Base-by-base conservation (phyloP, 257 asterid genomes). In the Solanum pimpinellifolium region DNA sequence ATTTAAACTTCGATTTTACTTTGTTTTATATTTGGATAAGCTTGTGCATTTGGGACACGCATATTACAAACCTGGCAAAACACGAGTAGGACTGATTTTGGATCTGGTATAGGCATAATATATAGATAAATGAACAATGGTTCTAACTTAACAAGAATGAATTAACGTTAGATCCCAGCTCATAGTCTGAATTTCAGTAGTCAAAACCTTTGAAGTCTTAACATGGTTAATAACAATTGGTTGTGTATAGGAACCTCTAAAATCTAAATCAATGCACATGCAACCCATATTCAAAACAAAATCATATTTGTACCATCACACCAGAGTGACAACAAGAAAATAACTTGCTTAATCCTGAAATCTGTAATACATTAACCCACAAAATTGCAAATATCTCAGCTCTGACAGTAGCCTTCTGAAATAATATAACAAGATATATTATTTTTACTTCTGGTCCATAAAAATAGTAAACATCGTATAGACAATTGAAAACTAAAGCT, bases 401-500 rank as follows among this genome's bases (percentile, higher is more conserved):
- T 31, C 69, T 31, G 69, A 29, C 46, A 49, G 85, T 49, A 49
- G 46, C 85, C 44, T 29, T 31, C 14, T 18, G 7, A 31, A 81
- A 6, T 27, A 80, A 80, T 49, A 29, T 4, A 18, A 80, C 6
- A 16, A 18, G 44, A 52, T 49, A 81, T 18, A 81, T 81, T 81
- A 81, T 81, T 81, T 47, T 49, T 15, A 49, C 69, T 49, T 81
- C 21, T 81, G 85, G 29, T 81, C 88, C 74, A 73, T 73, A 86
- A 86, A 86, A 7, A 7, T 46, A 27, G 65, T 70, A 35, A 83
- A 89, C 86, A 86, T 72, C 27, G 12, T 92, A 92, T 90, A 89
- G 90, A 93, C 94, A 93, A 85, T 85, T 89, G 82, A 7, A 82
- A 89, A 80, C 89, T 84, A 65, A 44, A 41, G 87, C 89, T 90